Evolutionary conservation across 164 flowering plant genomes (phyloP), one percentile per base, ranked within the genome.

Genomic region (Macadamia tetraphylla): DNA sequence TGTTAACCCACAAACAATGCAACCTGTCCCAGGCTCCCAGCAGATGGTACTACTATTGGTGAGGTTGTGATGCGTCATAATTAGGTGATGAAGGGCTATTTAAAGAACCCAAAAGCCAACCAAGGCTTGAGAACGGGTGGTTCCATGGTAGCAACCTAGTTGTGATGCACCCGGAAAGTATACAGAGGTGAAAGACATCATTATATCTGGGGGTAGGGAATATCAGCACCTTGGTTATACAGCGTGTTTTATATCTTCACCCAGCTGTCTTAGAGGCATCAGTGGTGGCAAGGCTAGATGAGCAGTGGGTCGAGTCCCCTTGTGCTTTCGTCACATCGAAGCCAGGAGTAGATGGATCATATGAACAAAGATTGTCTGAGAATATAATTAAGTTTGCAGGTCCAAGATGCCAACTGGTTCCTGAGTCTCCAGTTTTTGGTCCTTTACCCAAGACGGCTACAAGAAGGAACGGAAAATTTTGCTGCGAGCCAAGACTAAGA

Each of bases 131-230:
- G 3, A 63, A 72, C 29, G 98, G 98, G 2, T 94, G 95, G 95
- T 94, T 76, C 71, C 98, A 92, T 70, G 81, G 96, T 0, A 97
- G 94, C 17, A 97, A 94, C 72, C 83, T 94, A 4, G 98, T 75
- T 0, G 97, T 94, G 71, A 90, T 90, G 74, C 92, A 94, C 64
- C 88, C 97, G 0, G 98, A 94, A 84, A 85, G 13, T 91, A 94
- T 62, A 86, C 92, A 30, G 95, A 94, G 72, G 77, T 94, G 1
- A 94, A 94, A 65, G 98, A 94, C 78, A 74, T 94, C 3, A 94
- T 92, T 17, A 94, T 94, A 31, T 91, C 98, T 1, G 98, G 98
- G 52, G 98, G 97, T 6, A 97, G 92, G 58, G 92, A 94, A 7
- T 94, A 90, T 70, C 48, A 49, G 17, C 97, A 92, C 59, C 97